phyloP scores from a whole-genome alignment of 495 filamentous ascomycete species.

The Hyphodiscus hymeniophilus region DNA sequence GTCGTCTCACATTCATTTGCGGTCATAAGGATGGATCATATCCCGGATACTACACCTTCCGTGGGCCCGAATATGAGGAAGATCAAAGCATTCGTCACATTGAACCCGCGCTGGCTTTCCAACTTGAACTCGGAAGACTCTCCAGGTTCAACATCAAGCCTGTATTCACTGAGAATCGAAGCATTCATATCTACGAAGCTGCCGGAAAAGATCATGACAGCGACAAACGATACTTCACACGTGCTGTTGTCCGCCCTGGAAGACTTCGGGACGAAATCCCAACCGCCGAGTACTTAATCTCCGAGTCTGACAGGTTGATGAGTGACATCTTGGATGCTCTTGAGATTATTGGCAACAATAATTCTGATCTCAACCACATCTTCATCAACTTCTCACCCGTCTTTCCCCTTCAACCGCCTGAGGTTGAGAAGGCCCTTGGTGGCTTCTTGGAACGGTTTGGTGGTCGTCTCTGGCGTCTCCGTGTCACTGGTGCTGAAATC shows the following conservation, averaged over 20 bases:
- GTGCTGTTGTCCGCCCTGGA: conserved; percentile 85
- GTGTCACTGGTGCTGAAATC: conserved; percentile 95
- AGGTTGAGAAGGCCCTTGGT: conserved; percentile 89
- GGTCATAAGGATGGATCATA: conserved; percentile 91
- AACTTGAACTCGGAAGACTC: conserved; percentile 87
- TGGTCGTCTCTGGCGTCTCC: conserved; percentile 88
- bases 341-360: conserved; percentile 98
- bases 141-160: conserved; percentile 97
- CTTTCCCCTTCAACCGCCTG: conserved; percentile 81
- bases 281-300: conserved; percentile 94
- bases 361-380: conserved; percentile 99
- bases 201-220: conserved; percentile 88
- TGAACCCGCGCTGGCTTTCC: conserved; percentile 94
- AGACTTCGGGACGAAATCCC: conserved; percentile 94
- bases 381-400: conserved; percentile 98
- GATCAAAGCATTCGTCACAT: conserved; percentile 94
- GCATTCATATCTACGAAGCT: conserved; percentile 97
- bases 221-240: conserved; percentile 96
- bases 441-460: conserved; percentile 96
- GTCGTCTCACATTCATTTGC: conserved; percentile 92
- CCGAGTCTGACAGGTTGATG: conserved; percentile 91
- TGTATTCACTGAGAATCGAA: conserved; percentile 97
- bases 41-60: conserved; percentile 96
- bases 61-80: conserved; percentile 80
- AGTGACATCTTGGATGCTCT: conserved; percentile 96